Evolutionary conservation across 2,329 filamentous ascomycete species (phyloP), one percentile per base, ranked within the genome.

Genomic region (Kalaharituber pfeilii): DNA sequence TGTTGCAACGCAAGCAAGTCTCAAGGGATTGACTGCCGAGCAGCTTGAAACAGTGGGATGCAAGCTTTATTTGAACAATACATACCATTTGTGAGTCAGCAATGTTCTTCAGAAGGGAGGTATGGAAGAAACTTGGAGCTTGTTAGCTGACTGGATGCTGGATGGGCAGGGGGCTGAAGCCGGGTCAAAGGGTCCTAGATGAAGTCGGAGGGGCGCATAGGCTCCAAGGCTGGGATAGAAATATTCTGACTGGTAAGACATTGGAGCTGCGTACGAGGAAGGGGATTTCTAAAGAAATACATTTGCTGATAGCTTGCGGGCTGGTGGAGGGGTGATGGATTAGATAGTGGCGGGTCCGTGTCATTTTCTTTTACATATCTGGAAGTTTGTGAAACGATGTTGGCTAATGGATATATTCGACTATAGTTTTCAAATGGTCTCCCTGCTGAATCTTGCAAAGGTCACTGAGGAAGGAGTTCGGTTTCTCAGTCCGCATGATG

Each of bases 391-490:
- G n/a, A n/a, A n/a, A n/a, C n/a, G n/a, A n/a, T n/a, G n/a, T n/a
- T n/a, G n/a, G n/a, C n/a, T n/a, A n/a, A n/a, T n/a, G n/a, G n/a
- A n/a, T n/a, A n/a, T n/a, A n/a, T n/a, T n/a, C n/a, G n/a, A 15
- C 4, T 39, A 11, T 67, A 94, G 89, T 57, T 98, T 98, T 69
- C 91, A 98, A 69, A 98, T 98, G 91, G 93, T 98, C 53, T 95
- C 87, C 58, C 75, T 98, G 29, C 78, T 98, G 51, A 85, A 94
- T 67, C 79, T 98, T 52, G 91, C 91, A 52, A 88, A 83, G 59
- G 81, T 98, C 57, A 96, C 91, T 0, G 93, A 98, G 68, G 83
- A 95, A 69, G 91, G 91, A 52, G 93, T 98, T 6, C 81, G 84
- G 51, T 98, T 98, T 66, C 75, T 94, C n/a, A 93, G 85, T 62